Percentiles rank a stretch among this genome's conserved stretches.
phyloP scores from a whole-genome alignment of 2,329 filamentous ascomycete species.

The Botryotinia convoluta region DNA sequence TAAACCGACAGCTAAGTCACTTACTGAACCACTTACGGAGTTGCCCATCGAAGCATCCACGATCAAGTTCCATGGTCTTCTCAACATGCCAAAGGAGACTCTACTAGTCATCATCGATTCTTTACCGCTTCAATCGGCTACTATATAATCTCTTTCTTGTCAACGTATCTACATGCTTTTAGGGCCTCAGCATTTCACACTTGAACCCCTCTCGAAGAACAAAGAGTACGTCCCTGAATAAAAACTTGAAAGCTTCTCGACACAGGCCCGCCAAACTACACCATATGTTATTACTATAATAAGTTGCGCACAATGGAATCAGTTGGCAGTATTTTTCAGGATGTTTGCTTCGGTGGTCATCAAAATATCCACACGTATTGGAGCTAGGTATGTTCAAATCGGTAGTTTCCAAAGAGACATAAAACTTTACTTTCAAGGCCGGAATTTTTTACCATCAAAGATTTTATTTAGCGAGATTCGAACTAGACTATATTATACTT shows the following conservation, averaged over 20 bases:
- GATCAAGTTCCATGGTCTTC: constrained; percentile 17
- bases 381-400: neutral
- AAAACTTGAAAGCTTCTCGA: neutral
- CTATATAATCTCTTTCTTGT: constrained; percentile 24
- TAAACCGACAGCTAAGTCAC: neutral
- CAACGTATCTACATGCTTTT: constrained; percentile 20
- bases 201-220: neutral
- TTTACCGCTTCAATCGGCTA: constrained; percentile 21
- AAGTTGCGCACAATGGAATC: neutral
- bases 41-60: neutral
- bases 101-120: constrained; percentile 20
- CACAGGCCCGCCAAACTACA: neutral
- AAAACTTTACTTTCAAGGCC: neutral
- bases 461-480: neutral
- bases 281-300: neutral
- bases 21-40: neutral
- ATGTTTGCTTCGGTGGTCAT: neutral
- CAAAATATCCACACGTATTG: neutral
- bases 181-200: constrained; percentile 10
- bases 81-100: constrained; percentile 20
- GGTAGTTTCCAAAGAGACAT: neutral
- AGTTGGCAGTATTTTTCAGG: neutral
- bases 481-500: neutral
- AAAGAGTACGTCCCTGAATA: neutral
- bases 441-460: neutral